Evolutionary conservation across 176 grass and related monocot species (phyloP).

Genomic region (Miscanthus lutarioriparius): DNA sequence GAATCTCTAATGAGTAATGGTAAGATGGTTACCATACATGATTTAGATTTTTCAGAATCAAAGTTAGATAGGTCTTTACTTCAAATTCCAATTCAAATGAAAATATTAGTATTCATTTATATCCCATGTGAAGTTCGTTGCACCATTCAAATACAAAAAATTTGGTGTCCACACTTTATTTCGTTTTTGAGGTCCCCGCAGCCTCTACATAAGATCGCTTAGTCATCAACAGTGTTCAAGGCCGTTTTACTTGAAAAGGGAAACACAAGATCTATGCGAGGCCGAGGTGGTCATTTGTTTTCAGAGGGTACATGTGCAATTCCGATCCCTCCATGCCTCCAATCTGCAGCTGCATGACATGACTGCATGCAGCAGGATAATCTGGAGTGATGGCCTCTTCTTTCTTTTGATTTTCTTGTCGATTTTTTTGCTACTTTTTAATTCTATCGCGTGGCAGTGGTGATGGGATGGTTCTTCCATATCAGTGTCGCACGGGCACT

Average conservation of each 20-base stretch:
- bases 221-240: background rate
- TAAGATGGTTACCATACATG: background rate
- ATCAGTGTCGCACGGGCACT: slow-evolving; percentile 38
- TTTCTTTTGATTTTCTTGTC: slow-evolving; percentile 19
- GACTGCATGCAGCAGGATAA: slow-evolving; percentile 41
- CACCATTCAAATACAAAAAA: background rate
- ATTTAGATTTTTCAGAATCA: background rate
- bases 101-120: background rate
- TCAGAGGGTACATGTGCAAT: slow-evolving; percentile 30
- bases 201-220: background rate
- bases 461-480: slow-evolving; percentile 42
- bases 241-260: background rate
- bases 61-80: too few relatives aligned
- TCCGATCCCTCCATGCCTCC: slow-evolving; percentile 45
- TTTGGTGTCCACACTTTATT: background rate
- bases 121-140: background rate
- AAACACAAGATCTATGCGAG: background rate
- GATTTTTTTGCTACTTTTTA: background rate
- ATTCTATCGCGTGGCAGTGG: slow-evolving; percentile 21
- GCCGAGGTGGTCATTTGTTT: background rate
- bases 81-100: background rate
- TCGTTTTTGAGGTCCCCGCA: background rate
- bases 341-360: slow-evolving; percentile 39
- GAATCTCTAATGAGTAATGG: background rate
- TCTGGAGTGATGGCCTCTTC: slow-evolving; percentile 39